These are phyloP conservation scores for Cymodocea nodosa DNA, from an alignment of 116 monocot genomes.

Conservation along the genomic window DNA sequence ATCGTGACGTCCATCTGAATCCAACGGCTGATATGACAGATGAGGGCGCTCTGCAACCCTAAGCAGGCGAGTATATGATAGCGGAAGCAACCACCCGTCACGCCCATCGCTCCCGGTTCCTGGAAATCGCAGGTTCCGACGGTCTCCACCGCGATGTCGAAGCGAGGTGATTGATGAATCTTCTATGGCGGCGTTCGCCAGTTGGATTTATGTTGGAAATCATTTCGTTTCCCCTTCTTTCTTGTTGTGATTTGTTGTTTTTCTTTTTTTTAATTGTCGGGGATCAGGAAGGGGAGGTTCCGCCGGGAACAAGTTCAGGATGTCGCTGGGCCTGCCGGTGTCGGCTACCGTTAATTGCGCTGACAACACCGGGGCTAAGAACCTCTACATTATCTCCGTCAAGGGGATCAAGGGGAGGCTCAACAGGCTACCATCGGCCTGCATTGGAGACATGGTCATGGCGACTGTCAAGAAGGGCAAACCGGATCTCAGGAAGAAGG, in stretches of 20 bases:
- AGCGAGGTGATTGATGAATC: too few species aligned
- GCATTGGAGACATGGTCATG: conserved; percentile 73
- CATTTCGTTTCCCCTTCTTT: not conserved
- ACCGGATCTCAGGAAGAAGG: conserved; percentile 89
- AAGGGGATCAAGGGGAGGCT: conserved; percentile 69
- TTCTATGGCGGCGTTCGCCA: too few species aligned
- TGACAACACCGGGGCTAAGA: conserved; percentile 84
- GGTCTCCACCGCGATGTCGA: conserved; percentile 38
- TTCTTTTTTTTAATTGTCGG: not conserved
- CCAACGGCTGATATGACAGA: not conserved
- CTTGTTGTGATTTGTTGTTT: not conserved
- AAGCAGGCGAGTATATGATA: not conserved
- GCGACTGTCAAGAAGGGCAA: conserved; percentile 88
- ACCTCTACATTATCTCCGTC: conserved; percentile 67
- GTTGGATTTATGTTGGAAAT: too few species aligned
- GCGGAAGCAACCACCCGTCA: not conserved
- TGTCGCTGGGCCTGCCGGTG: conserved; percentile 90
- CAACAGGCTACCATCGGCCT: conserved; percentile 62
- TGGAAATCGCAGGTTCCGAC: not conserved
- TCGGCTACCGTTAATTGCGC: conserved; percentile 93
- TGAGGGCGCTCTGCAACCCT: not conserved
- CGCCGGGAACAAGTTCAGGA: conserved; percentile 84
- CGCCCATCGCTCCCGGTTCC: not conserved
- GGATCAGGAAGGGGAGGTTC: conserved; percentile 60
- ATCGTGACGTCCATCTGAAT: not conserved